These are phyloP conservation scores for Aspergillus uvarum DNA, from an alignment of 2,329 filamentous ascomycete species.

Conservation along the genomic window DNA sequence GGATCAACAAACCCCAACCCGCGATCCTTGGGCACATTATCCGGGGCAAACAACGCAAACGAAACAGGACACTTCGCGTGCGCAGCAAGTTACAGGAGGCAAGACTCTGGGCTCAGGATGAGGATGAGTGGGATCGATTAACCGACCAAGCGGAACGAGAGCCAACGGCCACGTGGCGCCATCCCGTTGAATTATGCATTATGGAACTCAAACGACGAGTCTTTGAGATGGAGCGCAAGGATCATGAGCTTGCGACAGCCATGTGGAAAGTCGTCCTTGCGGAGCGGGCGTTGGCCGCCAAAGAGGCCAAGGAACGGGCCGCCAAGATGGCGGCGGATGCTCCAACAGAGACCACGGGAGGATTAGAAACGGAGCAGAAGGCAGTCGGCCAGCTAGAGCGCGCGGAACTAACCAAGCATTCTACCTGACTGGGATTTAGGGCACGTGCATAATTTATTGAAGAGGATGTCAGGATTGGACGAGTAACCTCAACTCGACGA, in stretches of 20 bases:
- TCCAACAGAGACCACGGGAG: background rate
- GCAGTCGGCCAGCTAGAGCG: background rate
- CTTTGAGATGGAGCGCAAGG: conserved; percentile 27
- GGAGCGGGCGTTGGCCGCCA: conserved; percentile 38
- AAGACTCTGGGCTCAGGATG: conserved; percentile 31
- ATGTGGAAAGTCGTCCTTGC: conserved; percentile 44
- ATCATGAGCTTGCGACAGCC: conserved; percentile 29
- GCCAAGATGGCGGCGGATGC: background rate
- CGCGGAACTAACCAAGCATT: background rate
- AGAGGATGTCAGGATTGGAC: no score
- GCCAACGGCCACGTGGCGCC: conserved; percentile 23
- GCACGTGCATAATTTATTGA: no score
- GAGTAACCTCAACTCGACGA: no score
- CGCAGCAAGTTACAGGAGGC: conserved; percentile 26
- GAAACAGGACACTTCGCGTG: conserved; percentile 37
- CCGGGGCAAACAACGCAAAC: conserved; percentile 35
- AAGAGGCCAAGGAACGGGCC: conserved; percentile 19
- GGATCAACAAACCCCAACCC: conserved; percentile 48
- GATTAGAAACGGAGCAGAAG: background rate
- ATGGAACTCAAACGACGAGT: conserved; percentile 27
- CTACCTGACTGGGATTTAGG: no score
- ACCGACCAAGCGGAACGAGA: conserved; percentile 22
- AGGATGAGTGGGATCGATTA: conserved; percentile 45
- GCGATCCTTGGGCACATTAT: conserved; percentile 40
- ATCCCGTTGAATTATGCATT: conserved; percentile 20